Conservation (phyloP, 129 eudicot genomes). For the Artemisia argyi region DNA sequence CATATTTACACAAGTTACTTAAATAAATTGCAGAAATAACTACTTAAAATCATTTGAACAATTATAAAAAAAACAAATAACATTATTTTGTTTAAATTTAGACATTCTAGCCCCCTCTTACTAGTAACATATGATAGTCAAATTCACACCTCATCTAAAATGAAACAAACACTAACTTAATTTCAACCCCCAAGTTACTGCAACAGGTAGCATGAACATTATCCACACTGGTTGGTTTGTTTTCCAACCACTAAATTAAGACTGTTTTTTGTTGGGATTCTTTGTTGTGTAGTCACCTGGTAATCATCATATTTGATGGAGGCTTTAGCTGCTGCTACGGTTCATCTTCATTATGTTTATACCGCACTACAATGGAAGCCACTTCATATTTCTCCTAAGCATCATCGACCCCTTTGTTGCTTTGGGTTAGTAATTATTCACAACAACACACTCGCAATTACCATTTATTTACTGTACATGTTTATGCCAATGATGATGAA, state of each 20-base stretch:
- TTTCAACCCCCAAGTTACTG: not conserved
- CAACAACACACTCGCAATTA: not conserved
- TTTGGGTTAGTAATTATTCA: conserved; percentile 19
- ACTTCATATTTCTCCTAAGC: not conserved
- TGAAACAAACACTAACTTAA: too few species aligned
- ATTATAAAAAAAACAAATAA: too few species aligned
- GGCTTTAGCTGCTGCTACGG: conserved; percentile 9
- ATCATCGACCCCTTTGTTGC: conserved; percentile 20
- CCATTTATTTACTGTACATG: not conserved
- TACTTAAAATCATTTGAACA: too few species aligned
- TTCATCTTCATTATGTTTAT: conserved; percentile 11
- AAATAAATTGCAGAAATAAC: too few species aligned
- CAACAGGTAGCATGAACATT: not conserved
- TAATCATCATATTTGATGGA: conserved; percentile 14
- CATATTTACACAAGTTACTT: too few species aligned
- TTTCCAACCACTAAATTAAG: conserved; percentile 18
- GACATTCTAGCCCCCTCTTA: too few species aligned
- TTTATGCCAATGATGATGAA: not conserved
- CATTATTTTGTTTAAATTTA: too few species aligned
- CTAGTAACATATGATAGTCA: too few species aligned
- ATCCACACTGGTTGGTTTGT: conserved; percentile 6
- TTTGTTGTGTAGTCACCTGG: not conserved
- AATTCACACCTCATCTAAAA: too few species aligned
- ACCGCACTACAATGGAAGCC: conserved; percentile 20
- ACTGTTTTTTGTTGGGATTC: not conserved